Percentiles rank a stretch among this genome's conserved stretches.
phyloP scores from a whole-genome alignment of 345 rosid species.

The Capsella bursapastoris region DNA sequence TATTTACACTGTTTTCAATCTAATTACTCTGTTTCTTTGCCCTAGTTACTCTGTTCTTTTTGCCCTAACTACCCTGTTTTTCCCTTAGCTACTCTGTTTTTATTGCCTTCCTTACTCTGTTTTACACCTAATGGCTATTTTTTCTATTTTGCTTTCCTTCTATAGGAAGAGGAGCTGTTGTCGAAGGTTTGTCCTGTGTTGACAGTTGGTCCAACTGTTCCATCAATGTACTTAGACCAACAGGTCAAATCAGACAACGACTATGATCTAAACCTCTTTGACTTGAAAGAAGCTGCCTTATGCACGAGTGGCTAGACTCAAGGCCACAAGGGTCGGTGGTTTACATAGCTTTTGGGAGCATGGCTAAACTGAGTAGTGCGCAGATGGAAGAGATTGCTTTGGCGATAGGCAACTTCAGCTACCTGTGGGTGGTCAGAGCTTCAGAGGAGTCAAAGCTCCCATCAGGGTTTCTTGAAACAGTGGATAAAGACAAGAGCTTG shows the following conservation, averaged over 20 bases:
- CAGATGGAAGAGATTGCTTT: conserved; percentile 65
- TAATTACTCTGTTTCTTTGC: not conserved
- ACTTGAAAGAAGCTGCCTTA: conserved; percentile 38
- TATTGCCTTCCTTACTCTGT: not conserved
- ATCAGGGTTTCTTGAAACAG: conserved; percentile 23
- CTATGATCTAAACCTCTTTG: conserved; percentile 57
- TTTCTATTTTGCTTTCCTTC: not conserved
- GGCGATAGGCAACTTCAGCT: conserved; percentile 46
- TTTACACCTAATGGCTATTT: not conserved
- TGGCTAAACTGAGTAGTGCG: conserved; percentile 44
- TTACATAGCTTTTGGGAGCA: conserved; percentile 75
- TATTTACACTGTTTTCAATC: not conserved
- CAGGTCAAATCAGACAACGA: conserved; percentile 49
- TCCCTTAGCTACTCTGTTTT: not conserved
- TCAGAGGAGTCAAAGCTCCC: conserved; percentile 60
- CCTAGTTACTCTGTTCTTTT: not conserved
- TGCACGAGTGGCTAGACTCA: conserved; percentile 52
- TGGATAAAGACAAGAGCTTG: conserved; percentile 42
- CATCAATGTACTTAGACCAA: conserved; percentile 64
- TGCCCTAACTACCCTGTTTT: not conserved
- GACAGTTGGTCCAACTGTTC: conserved; percentile 74
- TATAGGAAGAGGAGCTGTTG: conserved; percentile 52
- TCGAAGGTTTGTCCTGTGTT: conserved; percentile 47
- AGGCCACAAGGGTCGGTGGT: conserved; percentile 61
- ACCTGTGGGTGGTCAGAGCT: conserved; percentile 63